Evolutionary conservation across 208 protist genomes (phyloP).

Genomic region (Porcisia hertigi): DNA sequence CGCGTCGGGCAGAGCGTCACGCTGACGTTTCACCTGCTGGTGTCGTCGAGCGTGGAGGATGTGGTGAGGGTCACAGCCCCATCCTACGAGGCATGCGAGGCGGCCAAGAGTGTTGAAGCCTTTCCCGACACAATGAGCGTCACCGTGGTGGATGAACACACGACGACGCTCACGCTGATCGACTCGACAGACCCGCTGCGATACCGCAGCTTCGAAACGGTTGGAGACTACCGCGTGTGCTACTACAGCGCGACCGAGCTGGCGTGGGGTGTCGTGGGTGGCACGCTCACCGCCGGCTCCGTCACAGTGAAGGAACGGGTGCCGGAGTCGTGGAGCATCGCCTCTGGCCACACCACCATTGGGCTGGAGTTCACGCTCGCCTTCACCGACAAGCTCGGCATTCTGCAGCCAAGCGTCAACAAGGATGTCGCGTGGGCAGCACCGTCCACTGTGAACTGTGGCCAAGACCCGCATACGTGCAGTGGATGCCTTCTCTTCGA

Average conservation of each 20-base stretch:
- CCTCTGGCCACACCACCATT: constrained; percentile 30
- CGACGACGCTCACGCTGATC: constrained; percentile 50
- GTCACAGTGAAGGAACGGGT: constrained; percentile 45
- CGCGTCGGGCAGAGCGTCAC: constrained; percentile 88
- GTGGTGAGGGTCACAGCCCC: constrained; percentile 50
- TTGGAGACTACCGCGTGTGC: constrained; percentile 70
- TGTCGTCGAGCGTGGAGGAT: constrained; percentile 48
- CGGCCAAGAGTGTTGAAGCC: constrained; percentile 33
- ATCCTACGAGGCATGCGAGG: constrained; percentile 51
- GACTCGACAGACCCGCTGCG: constrained; percentile 68
- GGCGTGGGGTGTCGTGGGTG: constrained; percentile 75
- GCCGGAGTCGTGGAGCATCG: constrained; percentile 52
- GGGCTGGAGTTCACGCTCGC: constrained; percentile 53
- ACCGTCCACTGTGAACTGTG: constrained; percentile 65
- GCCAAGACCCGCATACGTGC: constrained; percentile 47
- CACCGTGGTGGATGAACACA: constrained; percentile 38
- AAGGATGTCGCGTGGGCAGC: constrained; percentile 67
- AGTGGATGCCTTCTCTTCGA: constrained; percentile 55
- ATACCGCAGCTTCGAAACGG: constrained; percentile 81
- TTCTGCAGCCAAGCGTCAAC: constrained; percentile 36
- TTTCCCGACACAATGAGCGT: constrained; percentile 45
- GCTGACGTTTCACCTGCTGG: constrained; percentile 73
- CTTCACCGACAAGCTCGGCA: constrained; percentile 53
- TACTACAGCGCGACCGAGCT: constrained; percentile 76
- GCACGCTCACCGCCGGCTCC: constrained; percentile 45